Percentiles rank a stretch among this genome's conserved stretches.
Conservation (phyloP, 2,329 filamentous ascomycete species). For the Cryphonectria parasitica region DNA sequence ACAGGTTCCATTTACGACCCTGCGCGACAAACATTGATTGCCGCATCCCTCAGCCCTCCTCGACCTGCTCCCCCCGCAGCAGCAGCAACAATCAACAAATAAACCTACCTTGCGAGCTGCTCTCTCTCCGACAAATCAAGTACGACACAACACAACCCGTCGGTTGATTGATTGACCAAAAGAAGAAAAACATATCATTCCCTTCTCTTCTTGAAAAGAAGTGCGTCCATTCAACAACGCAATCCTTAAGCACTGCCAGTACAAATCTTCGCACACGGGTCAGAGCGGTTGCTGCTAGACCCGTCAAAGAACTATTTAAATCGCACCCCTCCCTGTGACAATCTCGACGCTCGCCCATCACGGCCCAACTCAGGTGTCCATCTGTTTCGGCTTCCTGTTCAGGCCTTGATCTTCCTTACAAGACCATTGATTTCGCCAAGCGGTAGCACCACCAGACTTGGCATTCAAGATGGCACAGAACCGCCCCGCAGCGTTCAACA, state of each 20-base stretch:
- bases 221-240: neutral
- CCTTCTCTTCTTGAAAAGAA: neutral
- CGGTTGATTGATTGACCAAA: neutral
- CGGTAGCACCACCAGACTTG: slow-evolving; percentile 35
- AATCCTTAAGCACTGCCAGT: neutral
- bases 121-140: slow-evolving; percentile 15
- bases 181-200: neutral
- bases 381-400: slow-evolving; percentile 31
- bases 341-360: slow-evolving; percentile 38
- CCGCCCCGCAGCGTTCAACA: slow-evolving; percentile 85
- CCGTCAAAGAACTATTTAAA: slow-evolving; percentile 4
- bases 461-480: slow-evolving; percentile 76
- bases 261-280: slow-evolving; percentile 11
- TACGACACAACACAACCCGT: neutral
- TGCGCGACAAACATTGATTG: slow-evolving; percentile 23
- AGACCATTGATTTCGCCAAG: slow-evolving; percentile 25
- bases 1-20: slow-evolving; percentile 11
- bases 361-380: slow-evolving; percentile 37
- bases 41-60: slow-evolving; percentile 19
- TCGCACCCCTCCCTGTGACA: neutral
- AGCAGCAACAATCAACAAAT: slow-evolving; percentile 6
- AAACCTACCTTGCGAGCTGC: slow-evolving; percentile 18
- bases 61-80: neutral
- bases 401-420: slow-evolving; percentile 28
- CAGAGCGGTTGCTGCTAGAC: slow-evolving; percentile 18